phyloP scores from a whole-genome alignment of 345 rosid genomes.

The Zanthoxylum bungeanum region DNA sequence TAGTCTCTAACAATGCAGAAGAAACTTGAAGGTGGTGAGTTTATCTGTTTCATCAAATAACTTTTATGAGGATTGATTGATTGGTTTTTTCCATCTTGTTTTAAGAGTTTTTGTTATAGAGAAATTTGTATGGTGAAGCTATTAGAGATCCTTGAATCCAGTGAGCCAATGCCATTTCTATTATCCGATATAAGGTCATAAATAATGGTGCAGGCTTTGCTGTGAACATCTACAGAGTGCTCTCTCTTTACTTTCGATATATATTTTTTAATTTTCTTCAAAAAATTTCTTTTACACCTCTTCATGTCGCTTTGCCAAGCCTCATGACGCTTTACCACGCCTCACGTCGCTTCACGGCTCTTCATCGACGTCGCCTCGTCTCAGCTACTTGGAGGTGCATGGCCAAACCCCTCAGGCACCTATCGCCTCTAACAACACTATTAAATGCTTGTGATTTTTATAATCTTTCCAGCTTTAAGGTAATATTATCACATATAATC shows the following conservation, averaged over 20 bases:
- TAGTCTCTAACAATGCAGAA: slow-evolving; percentile 32
- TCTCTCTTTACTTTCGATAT: neutral
- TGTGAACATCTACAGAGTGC: slow-evolving; percentile 16
- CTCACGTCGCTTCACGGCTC: too few relatives aligned
- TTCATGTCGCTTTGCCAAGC: too few relatives aligned
- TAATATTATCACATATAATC: slow-evolving; percentile 5
- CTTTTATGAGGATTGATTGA: slow-evolving; percentile 29
- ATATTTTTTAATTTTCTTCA: slow-evolving; percentile 17
- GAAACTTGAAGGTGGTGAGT: slow-evolving; percentile 18
- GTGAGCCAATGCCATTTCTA: slow-evolving; percentile 26
- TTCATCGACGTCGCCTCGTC: too few relatives aligned
- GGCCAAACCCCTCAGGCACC: too few relatives aligned
- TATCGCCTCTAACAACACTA: neutral
- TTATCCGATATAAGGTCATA: slow-evolving; percentile 30
- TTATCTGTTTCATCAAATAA: slow-evolving; percentile 19
- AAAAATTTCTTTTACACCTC: slow-evolving; percentile 14
- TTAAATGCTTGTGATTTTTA: neutral
- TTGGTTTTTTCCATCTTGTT: slow-evolving; percentile 32
- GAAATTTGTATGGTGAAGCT: slow-evolving; percentile 40
- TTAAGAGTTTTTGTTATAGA: slow-evolving; percentile 26
- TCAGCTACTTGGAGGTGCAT: too few relatives aligned
- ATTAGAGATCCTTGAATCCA: slow-evolving; percentile 24
- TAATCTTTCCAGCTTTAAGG: slow-evolving; percentile 4
- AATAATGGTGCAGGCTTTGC: slow-evolving; percentile 23
- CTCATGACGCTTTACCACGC: slow-evolving; percentile 16